These are phyloP conservation scores for Corymbia maculata DNA, from an alignment of 345 rosid species.

Conservation along the genomic window DNA sequence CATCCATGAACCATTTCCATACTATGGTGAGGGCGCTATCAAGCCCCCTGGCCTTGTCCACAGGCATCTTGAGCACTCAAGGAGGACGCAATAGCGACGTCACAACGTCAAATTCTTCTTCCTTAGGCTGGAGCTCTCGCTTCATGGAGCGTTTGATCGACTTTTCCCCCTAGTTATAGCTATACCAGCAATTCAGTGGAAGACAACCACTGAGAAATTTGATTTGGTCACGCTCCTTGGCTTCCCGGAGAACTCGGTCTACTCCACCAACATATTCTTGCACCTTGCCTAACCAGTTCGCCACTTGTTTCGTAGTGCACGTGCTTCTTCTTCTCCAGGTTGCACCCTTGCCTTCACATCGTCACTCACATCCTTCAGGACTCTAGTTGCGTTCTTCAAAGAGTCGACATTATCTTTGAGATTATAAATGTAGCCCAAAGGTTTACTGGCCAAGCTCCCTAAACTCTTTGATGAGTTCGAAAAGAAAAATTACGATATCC, in stretches of 20 bases:
- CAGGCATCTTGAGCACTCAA: too few relatives aligned
- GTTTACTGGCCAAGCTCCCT: not conserved
- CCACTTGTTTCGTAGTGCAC: fast-evolving
- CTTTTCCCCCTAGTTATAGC: not conserved
- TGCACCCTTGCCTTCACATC: fast-evolving
- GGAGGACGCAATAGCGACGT: fast-evolving
- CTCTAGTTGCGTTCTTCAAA: fast-evolving
- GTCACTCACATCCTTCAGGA: fast-evolving
- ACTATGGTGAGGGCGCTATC: not conserved
- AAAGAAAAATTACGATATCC: not conserved
- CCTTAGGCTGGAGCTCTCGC: not conserved
- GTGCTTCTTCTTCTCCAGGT: not conserved
- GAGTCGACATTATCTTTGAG: fast-evolving
- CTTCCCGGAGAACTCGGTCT: not conserved
- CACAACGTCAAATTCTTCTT: not conserved
- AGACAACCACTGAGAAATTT: not conserved
- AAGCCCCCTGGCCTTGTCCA: not conserved
- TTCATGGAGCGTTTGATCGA: not conserved
- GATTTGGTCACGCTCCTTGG: not conserved
- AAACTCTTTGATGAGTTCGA: not conserved
- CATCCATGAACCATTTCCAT: not conserved
- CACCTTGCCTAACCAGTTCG: not conserved
- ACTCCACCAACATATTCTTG: fast-evolving
- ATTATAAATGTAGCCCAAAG: not conserved
- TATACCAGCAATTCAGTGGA: not conserved